Evolutionary conservation across 371 early-diverging fungal genomes (phyloP), one percentile per base, ranked within the genome.

Genomic region (Mortierella sp.): DNA sequence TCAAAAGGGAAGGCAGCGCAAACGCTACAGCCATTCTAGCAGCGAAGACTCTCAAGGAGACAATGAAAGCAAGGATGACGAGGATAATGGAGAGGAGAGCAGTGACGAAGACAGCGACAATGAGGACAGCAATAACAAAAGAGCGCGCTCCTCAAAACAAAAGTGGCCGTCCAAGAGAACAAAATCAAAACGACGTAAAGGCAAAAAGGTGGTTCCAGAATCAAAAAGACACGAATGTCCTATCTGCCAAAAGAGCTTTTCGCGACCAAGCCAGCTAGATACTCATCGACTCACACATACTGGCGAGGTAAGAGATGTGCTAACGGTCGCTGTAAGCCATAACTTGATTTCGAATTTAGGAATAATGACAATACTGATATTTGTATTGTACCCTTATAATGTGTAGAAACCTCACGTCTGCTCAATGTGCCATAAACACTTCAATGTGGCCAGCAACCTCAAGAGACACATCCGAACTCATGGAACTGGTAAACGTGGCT

Each of bases 371-470:
- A 47, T 47, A 16, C 47, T 47, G 47, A 47, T 47, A 10, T 47
- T 47, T 35, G 52, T 10, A 3, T 18, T 32, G 5, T 47, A 14
- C 22, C 45, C 24, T 61, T 60, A 20, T 18, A 12, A 40, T 45
- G 40, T n/a, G 9, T 55, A 71, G 72, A 64, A 51, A 64, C 72
- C 72, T 20, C n/a, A 64, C 28, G 28, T 35, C 8, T 71, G 72
- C 49, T 1, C 20, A 0, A 10, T 24, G 9, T 71, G 72, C 52
- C 10, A 30, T 6, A 59, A 49, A 14, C 20, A 24, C 12, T 71
- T 71, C n/a, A 71, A 64, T 39, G 72, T 71, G 35, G 59, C 65
- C 4, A 71, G 72, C 28, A 71, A 71, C 49, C 60, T 64, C 24
- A 64, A 49, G 51, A 55, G 72, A 51, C 72, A 71, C n/a, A 51